Evolutionary conservation across 257 asterid species (phyloP), one percentile per base, ranked within the genome.

Genomic region (Paulownia fortunei): DNA sequence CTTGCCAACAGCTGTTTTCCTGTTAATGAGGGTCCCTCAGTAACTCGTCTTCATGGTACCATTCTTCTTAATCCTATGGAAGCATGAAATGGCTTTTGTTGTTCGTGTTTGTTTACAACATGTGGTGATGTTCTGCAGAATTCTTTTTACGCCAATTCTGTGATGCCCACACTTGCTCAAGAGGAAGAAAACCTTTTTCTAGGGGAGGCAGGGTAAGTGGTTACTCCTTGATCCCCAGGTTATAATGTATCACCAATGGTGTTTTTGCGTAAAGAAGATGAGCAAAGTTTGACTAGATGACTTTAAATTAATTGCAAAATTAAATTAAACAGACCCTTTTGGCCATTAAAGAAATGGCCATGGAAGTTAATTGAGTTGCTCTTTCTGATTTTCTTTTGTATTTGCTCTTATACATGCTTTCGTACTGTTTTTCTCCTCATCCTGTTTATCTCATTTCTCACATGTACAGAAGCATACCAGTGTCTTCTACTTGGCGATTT

Each of bases 1-100:
- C 89, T 95, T 55, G 99, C 99, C 5, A 78, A 95, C 78, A 88
- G 86, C 77, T 94, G 99, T 83, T 94, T 94, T 85, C 97, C 99
- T 2, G 70, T 84, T 47, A 86, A 69, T 52, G 87, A 82, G 73
- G 92, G 97, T 26, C 85, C 86, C 61, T 76, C 92, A 18, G 92
- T 92, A 27, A 82, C 88, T 79, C 98, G 88, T 67, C 97, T 95
- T 58, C 99, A 95, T 67, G 97, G 98, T 92, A 87, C 49, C 69
- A 26, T 67, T 81, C 72, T 79, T 39, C 16, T 46, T 64, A 21
- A 32, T 58, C 59, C 62, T 64, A 15, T 18, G 46, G 67, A 80
- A 46, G 3, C 60, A 58, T 52, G 71, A 47, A 75, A 23, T 61
- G 49, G 37, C 30, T 51, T 27, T 63, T 19, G 24, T 56, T 41